Evolutionary conservation across 73 alveolate genomes (phyloP).

Genomic region (Paraurostyla sp.): DNA sequence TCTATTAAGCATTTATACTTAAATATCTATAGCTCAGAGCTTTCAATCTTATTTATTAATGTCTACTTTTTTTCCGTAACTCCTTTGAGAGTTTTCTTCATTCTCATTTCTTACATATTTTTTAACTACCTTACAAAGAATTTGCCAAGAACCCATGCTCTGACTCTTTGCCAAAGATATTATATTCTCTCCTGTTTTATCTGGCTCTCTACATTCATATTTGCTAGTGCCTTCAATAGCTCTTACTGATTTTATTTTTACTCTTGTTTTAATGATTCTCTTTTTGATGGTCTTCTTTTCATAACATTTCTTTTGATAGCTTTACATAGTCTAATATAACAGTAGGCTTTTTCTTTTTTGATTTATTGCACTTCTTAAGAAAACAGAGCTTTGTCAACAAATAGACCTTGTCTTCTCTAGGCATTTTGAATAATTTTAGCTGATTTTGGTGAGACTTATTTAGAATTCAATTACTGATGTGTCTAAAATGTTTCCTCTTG

Average conservation of each 20-base stretch:
- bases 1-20: slow-evolving; percentile 22
- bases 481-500: too few relatives aligned
- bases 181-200: not conserved
- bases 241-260: not conserved
- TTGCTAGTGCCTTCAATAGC: slow-evolving; percentile 16
- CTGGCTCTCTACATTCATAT: slow-evolving; percentile 11
- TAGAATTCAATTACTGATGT: too few relatives aligned
- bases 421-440: too few relatives aligned
- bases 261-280: not conserved
- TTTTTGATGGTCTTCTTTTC: too few relatives aligned
- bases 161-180: slow-evolving; percentile 10
- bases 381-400: too few relatives aligned
- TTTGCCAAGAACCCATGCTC: not conserved
- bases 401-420: too few relatives aligned
- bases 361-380: too few relatives aligned
- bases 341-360: too few relatives aligned
- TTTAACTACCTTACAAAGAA: not conserved
- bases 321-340: too few relatives aligned
- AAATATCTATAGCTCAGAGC: too few relatives aligned
- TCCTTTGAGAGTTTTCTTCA: not conserved
- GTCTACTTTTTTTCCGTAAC: not conserved
- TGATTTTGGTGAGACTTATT: too few relatives aligned
- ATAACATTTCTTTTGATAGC: too few relatives aligned
- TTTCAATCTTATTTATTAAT: not conserved
- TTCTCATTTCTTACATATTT: not conserved